These are phyloP conservation scores for Eleusine coracana DNA, from an alignment of 176 grass and related monocot genomes.

Conservation along the genomic window DNA sequence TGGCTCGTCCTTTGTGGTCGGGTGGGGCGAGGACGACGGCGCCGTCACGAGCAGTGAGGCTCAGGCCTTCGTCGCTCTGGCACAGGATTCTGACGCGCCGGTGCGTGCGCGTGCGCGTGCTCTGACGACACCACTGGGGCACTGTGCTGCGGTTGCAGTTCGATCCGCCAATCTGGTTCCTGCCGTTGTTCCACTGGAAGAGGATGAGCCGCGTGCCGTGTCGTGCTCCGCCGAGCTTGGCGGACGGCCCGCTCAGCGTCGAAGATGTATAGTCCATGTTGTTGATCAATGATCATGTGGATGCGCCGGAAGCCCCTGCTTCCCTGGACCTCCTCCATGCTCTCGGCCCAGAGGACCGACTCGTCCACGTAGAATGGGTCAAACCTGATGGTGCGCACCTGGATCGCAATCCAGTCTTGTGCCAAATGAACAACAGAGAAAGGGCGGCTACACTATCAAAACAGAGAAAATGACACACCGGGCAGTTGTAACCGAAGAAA, in stretches of 20 bases:
- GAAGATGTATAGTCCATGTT: too few species aligned
- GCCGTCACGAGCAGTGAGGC: slow-evolving; percentile 27
- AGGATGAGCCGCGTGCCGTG: slow-evolving; percentile 16
- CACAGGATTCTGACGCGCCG: slow-evolving; percentile 5
- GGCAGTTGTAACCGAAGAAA: neutral
- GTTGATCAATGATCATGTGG: slow-evolving; percentile 60
- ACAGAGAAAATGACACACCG: neutral
- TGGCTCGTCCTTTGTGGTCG: neutral
- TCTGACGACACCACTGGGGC: neutral
- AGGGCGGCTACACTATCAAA: too few species aligned
- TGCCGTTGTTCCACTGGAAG: slow-evolving; percentile 45
- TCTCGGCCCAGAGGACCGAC: slow-evolving; percentile 59
- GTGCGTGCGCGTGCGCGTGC: neutral
- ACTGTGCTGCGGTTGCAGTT: neutral
- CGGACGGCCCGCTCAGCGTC: too few species aligned
- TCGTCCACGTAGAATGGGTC: slow-evolving; percentile 45
- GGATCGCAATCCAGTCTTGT: too few species aligned
- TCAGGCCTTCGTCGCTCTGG: slow-evolving; percentile 5
- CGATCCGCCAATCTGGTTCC: slow-evolving; percentile 66
- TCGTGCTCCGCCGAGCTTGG: too few species aligned
- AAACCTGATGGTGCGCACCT: slow-evolving; percentile 23
- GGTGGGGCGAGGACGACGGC: neutral
- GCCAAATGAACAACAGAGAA: too few species aligned
- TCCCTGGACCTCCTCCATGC: neutral
- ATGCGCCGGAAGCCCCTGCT: slow-evolving; percentile 48